phyloP scores from a whole-genome alignment of 768 basidiomycete genomes.

The Calocera viscosa region DNA sequence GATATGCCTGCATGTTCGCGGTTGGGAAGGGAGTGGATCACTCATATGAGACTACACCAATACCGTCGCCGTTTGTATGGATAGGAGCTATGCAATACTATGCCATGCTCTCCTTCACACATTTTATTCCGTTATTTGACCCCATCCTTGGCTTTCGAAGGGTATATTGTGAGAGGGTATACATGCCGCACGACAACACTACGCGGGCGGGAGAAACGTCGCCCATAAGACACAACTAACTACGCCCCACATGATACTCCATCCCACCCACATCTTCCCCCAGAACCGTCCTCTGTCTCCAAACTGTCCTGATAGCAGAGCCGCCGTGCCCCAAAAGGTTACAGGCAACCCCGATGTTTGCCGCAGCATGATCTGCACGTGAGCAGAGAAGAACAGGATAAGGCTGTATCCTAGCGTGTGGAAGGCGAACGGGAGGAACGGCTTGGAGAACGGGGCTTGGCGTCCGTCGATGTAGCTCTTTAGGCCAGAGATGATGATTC shows the following conservation, averaged over 20 bases:
- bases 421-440: constrained; percentile 58
- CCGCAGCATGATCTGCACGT: constrained; percentile 78
- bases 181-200: constrained; percentile 10
- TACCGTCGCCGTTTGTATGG: neutral
- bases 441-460: constrained; percentile 30
- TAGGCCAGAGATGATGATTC: neutral
- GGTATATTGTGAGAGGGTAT: neutral
- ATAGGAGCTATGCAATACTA: constrained; percentile 8
- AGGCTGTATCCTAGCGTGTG: constrained; percentile 53
- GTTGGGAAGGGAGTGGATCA: neutral
- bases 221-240: constrained; percentile 65
- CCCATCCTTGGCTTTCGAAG: too few species aligned
- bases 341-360: constrained; percentile 63
- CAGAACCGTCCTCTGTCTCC: constrained; percentile 18
- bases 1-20: neutral
- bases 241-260: constrained; percentile 67
- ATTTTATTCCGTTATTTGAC: neutral
- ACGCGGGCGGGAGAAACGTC: constrained; percentile 85
- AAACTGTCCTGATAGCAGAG: constrained; percentile 27
- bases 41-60: neutral
- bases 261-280: constrained; percentile 57
- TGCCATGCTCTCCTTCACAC: constrained; percentile 3
- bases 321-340: constrained; percentile 75
- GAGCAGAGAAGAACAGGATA: constrained; percentile 62
- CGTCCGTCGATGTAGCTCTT: neutral